These are phyloP conservation scores for Escovopsis sp. DNA, from an alignment of 2,329 filamentous ascomycete species.

Conservation along the genomic window DNA sequence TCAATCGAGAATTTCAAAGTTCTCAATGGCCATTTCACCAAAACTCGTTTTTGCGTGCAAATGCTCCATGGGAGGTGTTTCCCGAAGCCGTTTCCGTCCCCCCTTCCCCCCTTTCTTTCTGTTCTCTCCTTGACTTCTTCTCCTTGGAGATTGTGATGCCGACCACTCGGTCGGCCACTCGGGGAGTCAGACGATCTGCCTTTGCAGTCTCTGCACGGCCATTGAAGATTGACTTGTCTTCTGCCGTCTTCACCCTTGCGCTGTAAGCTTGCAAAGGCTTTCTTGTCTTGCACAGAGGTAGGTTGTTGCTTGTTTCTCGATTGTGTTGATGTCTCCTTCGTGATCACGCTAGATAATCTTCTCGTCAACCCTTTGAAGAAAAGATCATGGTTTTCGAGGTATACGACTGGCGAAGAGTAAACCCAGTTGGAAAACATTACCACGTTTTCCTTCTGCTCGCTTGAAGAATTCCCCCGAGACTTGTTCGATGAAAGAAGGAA, in stretches of 20 bases:
- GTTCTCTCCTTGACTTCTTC: not conserved
- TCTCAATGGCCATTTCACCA: constrained; percentile 63
- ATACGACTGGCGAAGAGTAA: constrained; percentile 87
- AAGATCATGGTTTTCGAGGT: constrained; percentile 68
- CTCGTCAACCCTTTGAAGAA: constrained; percentile 47
- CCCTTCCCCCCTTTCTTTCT: not conserved
- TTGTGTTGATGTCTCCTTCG: constrained; percentile 3
- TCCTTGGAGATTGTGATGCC: constrained; percentile 5
- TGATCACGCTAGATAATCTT: constrained; percentile 69
- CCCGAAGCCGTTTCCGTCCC: constrained; percentile 38
- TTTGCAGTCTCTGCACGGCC: constrained; percentile 1
- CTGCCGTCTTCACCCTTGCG: not conserved
- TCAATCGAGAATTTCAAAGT: constrained; percentile 28
- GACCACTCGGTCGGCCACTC: not conserved
- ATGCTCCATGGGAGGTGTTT: constrained; percentile 63
- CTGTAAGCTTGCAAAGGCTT: not conserved
- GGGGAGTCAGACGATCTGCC: constrained; percentile 1
- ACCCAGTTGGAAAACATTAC: constrained; percentile 30
- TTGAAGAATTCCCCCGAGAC: constrained; percentile 67
- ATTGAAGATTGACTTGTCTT: not conserved
- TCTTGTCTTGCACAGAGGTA: not conserved
- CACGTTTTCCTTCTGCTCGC: constrained; percentile 46
- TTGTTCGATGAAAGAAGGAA: constrained; percentile 47
- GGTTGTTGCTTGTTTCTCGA: not conserved
- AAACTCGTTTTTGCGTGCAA: constrained; percentile 39